Base-by-base conservation (phyloP, 2,329 filamentous ascomycete species). In the Tricladium varicosporioides region DNA sequence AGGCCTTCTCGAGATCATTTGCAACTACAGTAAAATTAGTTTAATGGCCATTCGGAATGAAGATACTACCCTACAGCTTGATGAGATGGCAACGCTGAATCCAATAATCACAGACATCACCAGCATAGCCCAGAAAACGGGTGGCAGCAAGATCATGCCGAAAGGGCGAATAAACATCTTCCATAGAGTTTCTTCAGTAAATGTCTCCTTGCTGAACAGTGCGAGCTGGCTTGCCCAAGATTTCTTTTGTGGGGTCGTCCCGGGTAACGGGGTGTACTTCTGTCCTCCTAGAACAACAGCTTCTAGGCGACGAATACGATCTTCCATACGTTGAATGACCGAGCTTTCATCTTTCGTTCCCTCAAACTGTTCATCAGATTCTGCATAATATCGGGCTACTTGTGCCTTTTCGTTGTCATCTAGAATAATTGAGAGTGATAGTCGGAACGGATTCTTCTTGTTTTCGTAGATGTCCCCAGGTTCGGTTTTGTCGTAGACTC, bases 31-130 rank as follows among this genome's bases (percentile, higher is more conserved):
- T 16, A 11, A 13, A 7, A 31, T 51, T 31, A 51, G 49, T 13
- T n/a, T 14, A 16, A 9, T 9, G 49, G 18, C 1, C 8, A 9
- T 19, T 5, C 2, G 4, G 9, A n/a, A 10, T 15, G 4, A 15
- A 44, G 8, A 3, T 49, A 33, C 14, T 7, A 36, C 50, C 48
- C 53, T n/a, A 58, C 59, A 78, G 51, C 81, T 82, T 45, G 81
- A 79, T 0, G 78, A 76, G 13, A 83, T 76, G 9, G 80, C 80
- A 0, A 80, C 77, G 1, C 81, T 67, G 64, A 83, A 83, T 1
- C 80, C 80, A 54, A 84, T 80, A 1, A 80, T 81, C 2, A 78
- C 79, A 1, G 80, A 74, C 69, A 80, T 75, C 15, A 82, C 76
- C 2, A 82, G 69, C 10, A 80, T 78, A 2, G 78, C 78, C 80